Base-by-base conservation (phyloP, 352 stramenopile species). In the Phytophthora colocasiae region DNA sequence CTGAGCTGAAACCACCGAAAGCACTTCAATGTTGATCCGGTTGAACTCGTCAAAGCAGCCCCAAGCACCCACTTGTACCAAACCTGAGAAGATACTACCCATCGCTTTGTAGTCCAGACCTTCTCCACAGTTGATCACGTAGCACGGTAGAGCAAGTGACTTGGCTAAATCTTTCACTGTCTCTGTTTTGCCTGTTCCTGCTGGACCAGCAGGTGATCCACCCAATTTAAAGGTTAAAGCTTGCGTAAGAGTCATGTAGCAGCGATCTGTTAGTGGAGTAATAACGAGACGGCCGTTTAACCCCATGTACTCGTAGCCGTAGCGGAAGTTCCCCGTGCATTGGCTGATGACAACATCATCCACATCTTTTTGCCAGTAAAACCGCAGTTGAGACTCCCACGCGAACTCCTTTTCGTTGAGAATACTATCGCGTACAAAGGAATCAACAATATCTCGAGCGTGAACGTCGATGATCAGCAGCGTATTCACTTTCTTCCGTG, bases 231-330 rank as follows among this genome's bases (percentile, higher is more conserved):
- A 98, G 0, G 92, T 97, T 19, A 98, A 68, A 2, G 93, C 93
- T 75, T 98, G 92, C 0, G 93, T 97, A 5, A 98, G 75, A 22
- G 93, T 98, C 92, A 98, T 98, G 70, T 97, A 98, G 73, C 93
- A 98, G 11, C 92, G 87, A 79, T 98, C 93, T 1, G 93, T 98
- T 2, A 98, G 75, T 15, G 93, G 92, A 12, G 93, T 98, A 77
- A 98, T 98, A 36, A 98, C 93, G 2, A 98, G 77, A 6, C 93
- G 81, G 0, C 92, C 92, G 41, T 97, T 98, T 3, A 97, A 71
- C 0, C 92, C 92, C 90, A 98, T 97, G 74, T 97, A 98, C 85
- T 98, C 93, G 76, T 97, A 98, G 34, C 93, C 93, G 52, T 98
- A 98, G 38, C 90, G 87, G 56, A 98, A 98, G 14, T 78, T 89